A percentile compares a stretch with the other conserved stretches of the same genome.
These are phyloP conservation scores for Curvularia spicifera DNA, from an alignment of 2,329 filamentous ascomycete genomes.

Conservation along the genomic window DNA sequence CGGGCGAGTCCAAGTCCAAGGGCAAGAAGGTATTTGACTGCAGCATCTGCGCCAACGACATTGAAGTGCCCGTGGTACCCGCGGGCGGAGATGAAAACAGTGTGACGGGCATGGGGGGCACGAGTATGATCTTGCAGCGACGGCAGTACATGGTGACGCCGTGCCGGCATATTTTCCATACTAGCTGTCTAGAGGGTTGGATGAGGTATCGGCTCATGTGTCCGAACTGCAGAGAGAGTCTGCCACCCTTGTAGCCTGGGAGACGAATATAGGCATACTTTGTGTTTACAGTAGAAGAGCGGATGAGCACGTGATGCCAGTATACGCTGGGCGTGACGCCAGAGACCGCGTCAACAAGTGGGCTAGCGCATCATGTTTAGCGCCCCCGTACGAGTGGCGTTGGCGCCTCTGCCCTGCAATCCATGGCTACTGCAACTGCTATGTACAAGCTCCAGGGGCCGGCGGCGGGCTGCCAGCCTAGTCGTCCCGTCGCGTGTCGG, in stretches of 20 bases:
- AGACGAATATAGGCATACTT: background rate
- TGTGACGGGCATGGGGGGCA: slow-evolving; percentile 54
- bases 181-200: slow-evolving; percentile 89
- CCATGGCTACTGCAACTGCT: background rate
- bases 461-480: background rate
- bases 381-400: background rate
- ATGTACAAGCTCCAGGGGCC: too few species aligned
- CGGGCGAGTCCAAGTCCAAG: slow-evolving; percentile 57
- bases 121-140: slow-evolving; percentile 71
- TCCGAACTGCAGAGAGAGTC: slow-evolving; percentile 88
- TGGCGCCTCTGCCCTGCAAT: background rate
- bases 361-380: slow-evolving; percentile 1
- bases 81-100: slow-evolving; percentile 47
- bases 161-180: slow-evolving; percentile 95
- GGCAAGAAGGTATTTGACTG: slow-evolving; percentile 78
- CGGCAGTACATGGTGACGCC: slow-evolving; percentile 96
- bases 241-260: slow-evolving; percentile 76
- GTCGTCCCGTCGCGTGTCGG: background rate
- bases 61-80: slow-evolving; percentile 84
- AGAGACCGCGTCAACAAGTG: slow-evolving; percentile 7
- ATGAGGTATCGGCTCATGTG: slow-evolving; percentile 93
- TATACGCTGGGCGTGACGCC: background rate
- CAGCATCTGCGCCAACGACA: slow-evolving; percentile 89
- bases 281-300: background rate
- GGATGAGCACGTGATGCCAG: background rate